Evolutionary conservation across 768 basidiomycete genomes (phyloP).

Genomic region (Multifurca ochricompacta): DNA sequence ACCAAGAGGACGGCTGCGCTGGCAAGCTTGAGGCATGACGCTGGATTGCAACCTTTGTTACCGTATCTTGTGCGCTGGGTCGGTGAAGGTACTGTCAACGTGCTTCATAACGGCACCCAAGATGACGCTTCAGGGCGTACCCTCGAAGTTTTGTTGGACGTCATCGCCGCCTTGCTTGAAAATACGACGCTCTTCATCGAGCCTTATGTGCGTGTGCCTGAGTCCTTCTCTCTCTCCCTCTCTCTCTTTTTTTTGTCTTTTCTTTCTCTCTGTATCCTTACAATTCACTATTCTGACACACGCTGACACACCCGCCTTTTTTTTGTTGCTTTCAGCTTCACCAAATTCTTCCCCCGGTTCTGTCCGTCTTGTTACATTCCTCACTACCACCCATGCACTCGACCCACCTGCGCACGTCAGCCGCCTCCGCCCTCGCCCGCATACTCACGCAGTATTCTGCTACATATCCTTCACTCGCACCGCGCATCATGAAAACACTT

Average conservation of each 20-base stretch:
- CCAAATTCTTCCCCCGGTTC: constrained; percentile 87
- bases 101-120: constrained; percentile 42
- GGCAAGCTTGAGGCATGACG: constrained; percentile 81
- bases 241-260: no score
- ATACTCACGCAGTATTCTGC: constrained; percentile 75
- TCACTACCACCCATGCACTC: constrained; percentile 67
- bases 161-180: constrained; percentile 74
- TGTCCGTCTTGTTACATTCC: constrained; percentile 86
- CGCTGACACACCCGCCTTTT: no score
- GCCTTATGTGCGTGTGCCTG: constrained; percentile 73
- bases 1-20: constrained; percentile 83
- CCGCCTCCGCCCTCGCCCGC: constrained; percentile 78
- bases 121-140: constrained; percentile 59
- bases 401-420: constrained; percentile 66
- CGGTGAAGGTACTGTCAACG: constrained; percentile 73
- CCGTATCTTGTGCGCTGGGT: constrained; percentile 96
- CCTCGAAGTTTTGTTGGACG: constrained; percentile 78
- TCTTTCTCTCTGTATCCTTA: no score
- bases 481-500: constrained; percentile 91
- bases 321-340: constrained; percentile 54
- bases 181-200: constrained; percentile 90
- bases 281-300: not conserved
- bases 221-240: not conserved
- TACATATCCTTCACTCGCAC: constrained; percentile 82
- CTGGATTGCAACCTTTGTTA: constrained; percentile 83